A percentile compares a stretch with the other conserved stretches of the same genome.
phyloP scores from a whole-genome alignment of 768 basidiomycete genomes.

The Hericium coralloides region DNA sequence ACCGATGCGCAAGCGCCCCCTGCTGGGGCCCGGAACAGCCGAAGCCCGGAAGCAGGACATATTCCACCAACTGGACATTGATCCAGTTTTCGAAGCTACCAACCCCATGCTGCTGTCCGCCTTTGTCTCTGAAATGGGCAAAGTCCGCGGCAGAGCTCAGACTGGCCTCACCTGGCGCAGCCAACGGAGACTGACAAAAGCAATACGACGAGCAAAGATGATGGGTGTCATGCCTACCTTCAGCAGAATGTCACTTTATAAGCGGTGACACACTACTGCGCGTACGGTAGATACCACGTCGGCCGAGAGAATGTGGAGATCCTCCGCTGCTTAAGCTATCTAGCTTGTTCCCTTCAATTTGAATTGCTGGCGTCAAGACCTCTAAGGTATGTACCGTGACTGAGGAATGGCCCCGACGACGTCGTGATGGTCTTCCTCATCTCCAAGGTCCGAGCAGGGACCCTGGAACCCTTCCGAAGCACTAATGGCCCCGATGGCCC shows the following conservation, averaged over 20 bases:
- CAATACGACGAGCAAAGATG: constrained; percentile 81
- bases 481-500: background rate
- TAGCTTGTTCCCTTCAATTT: too few relatives aligned
- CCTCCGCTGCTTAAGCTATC: too few relatives aligned
- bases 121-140: constrained; percentile 70
- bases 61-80: constrained; percentile 62
- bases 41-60: constrained; percentile 52
- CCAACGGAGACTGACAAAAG: constrained; percentile 74
- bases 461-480: background rate
- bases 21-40: constrained; percentile 47
- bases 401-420: too few relatives aligned
- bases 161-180: constrained; percentile 71
- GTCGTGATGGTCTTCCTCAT: too few relatives aligned
- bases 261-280: too few relatives aligned
- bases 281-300: too few relatives aligned
- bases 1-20: constrained; percentile 19
- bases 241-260: background rate
- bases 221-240: constrained; percentile 74
- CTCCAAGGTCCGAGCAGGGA: background rate
- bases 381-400: too few relatives aligned
- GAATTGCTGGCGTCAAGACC: too few relatives aligned
- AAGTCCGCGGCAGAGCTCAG: constrained; percentile 59
- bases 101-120: constrained; percentile 49
- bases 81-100: constrained; percentile 62
- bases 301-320: too few relatives aligned